These are phyloP conservation scores for Amanita jacksonii DNA, from an alignment of 768 basidiomycete genomes.

Conservation along the genomic window DNA sequence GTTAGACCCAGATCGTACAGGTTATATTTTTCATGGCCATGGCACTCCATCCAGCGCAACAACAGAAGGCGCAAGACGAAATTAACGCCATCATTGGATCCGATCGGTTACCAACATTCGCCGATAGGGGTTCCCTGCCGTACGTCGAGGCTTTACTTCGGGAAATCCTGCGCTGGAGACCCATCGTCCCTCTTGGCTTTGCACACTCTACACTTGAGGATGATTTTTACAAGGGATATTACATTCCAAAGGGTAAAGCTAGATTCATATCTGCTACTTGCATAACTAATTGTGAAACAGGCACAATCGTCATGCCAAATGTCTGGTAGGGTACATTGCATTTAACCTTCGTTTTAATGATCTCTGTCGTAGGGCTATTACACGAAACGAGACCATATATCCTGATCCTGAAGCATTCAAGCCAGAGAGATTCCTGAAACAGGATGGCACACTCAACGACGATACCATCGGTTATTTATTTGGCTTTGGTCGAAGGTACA, in stretches of 20 bases:
- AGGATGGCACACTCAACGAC: no score
- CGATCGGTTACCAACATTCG: slow-evolving; percentile 20
- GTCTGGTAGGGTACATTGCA: neutral
- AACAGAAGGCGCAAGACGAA: slow-evolving; percentile 13
- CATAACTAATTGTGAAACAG: neutral
- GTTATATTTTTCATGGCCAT: neutral
- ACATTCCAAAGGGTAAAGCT: slow-evolving; percentile 19
- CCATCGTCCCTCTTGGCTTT: slow-evolving; percentile 11
- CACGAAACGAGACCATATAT: slow-evolving; percentile 11
- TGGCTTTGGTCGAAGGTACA: no score
- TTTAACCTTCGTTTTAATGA: neutral
- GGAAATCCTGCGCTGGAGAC: slow-evolving; percentile 15
- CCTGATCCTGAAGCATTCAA: slow-evolving; percentile 5
- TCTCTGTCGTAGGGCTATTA: slow-evolving; percentile 8
- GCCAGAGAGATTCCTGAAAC: neutral
- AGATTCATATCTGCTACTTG: no score
- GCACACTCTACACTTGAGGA: neutral
- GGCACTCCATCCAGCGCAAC: slow-evolving; percentile 2
- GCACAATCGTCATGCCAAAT: slow-evolving; percentile 7
- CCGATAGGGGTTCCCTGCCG: slow-evolving; percentile 16
- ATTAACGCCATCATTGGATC: slow-evolving; percentile 20
- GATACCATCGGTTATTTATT: no score
- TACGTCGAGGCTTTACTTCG: slow-evolving; percentile 17
- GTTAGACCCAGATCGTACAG: neutral
- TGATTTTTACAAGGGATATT: slow-evolving; percentile 23